phyloP scores from a whole-genome alignment of 345 rosid genomes.

The Euclidium syriacum region DNA sequence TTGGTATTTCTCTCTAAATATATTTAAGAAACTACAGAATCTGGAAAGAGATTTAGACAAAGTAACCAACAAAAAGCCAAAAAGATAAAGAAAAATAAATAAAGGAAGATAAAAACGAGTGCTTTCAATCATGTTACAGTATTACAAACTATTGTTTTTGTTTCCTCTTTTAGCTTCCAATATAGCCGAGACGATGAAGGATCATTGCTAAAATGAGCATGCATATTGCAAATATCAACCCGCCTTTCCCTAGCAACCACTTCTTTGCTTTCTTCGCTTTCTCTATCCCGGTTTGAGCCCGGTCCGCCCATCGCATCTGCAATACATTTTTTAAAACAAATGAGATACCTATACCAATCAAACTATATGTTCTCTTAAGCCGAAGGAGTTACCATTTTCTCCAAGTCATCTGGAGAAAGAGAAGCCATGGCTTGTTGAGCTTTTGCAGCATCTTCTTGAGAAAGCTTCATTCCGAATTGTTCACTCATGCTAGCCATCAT shows the following conservation, averaged over 20 bases:
- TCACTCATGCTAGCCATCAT: slow-evolving; percentile 96
- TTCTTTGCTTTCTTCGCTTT: slow-evolving; percentile 78
- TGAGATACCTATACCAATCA: neutral
- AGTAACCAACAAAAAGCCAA: neutral
- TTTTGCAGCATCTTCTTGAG: slow-evolving; percentile 79
- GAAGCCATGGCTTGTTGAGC: slow-evolving; percentile 94
- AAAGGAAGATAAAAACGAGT: neutral
- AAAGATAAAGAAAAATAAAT: neutral
- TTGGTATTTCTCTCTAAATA: neutral
- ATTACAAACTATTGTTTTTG: slow-evolving; percentile 18
- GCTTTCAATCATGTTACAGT: slow-evolving; percentile 12
- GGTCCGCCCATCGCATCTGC: slow-evolving; percentile 94
- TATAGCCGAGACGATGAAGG: slow-evolving; percentile 74
- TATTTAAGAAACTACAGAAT: slow-evolving; percentile 5
- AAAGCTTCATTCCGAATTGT: slow-evolving; percentile 81
- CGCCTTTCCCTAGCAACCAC: slow-evolving; percentile 83
- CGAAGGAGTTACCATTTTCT: slow-evolving; percentile 59
- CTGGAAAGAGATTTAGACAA: slow-evolving; percentile 2
- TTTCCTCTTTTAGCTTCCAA: slow-evolving; percentile 54
- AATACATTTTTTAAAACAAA: neutral
- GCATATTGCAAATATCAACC: slow-evolving; percentile 71
- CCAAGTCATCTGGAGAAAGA: slow-evolving; percentile 75
- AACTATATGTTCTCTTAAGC: neutral
- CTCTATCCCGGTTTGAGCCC: slow-evolving; percentile 71
- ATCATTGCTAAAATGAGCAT: slow-evolving; percentile 79